A percentile compares a stretch with the other conserved stretches of the same genome.
These are phyloP conservation scores for Ascochyta viciae-villosae DNA, from an alignment of 2,329 filamentous ascomycete genomes.

Conservation along the genomic window DNA sequence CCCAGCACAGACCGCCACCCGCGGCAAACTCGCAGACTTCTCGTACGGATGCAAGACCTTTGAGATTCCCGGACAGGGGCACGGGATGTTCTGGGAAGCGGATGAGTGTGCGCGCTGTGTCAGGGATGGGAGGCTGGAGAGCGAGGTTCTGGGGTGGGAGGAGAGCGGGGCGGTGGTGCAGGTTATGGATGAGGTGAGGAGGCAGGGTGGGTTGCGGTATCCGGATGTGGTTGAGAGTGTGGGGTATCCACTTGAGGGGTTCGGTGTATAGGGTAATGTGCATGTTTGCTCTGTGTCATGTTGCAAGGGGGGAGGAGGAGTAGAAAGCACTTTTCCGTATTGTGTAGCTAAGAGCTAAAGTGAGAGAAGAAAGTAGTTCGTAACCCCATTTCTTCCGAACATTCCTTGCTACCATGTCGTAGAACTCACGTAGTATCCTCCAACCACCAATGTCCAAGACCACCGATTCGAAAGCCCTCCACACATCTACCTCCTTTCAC, in stretches of 20 bases:
- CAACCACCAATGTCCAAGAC: not conserved
- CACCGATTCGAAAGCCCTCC: no score
- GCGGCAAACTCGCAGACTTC: conserved; percentile 14
- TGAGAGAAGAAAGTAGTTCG: not conserved
- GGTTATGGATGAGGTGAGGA: conserved; percentile 72
- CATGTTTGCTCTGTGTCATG: no score
- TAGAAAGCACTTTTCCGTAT: not conserved
- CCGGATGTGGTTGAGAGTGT: conserved; percentile 68
- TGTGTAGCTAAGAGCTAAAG: not conserved
- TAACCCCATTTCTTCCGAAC: not conserved
- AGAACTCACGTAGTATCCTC: not conserved
- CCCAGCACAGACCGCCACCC: conserved; percentile 48
- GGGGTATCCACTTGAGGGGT: conserved; percentile 29
- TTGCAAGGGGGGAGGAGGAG: no score
- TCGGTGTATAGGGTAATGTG: conserved; percentile 19
- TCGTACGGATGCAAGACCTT: conserved; percentile 42
- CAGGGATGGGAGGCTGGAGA: conserved; percentile 74
- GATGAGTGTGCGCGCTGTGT: conserved; percentile 78
- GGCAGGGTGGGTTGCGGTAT: conserved; percentile 66
- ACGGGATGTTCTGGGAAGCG: conserved; percentile 89
- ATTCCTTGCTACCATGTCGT: not conserved
- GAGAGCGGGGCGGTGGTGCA: conserved; percentile 88
- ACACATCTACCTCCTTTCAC: no score
- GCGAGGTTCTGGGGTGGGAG: conserved; percentile 65
- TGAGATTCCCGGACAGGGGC: conserved; percentile 62